Evolutionary conservation across 768 basidiomycete genomes (phyloP).

Genomic region (Galerina marginata): DNA sequence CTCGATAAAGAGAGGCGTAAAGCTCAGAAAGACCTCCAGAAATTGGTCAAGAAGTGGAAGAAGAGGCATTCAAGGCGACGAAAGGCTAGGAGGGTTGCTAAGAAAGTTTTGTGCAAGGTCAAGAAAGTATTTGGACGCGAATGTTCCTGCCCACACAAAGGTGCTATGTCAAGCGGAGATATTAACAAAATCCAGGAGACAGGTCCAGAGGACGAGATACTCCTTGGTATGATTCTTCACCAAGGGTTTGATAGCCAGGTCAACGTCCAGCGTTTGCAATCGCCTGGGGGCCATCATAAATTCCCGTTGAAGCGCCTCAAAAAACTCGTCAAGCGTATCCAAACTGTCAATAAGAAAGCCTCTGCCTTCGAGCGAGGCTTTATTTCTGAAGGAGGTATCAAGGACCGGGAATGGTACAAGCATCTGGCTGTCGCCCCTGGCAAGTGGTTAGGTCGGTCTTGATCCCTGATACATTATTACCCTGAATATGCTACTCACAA

Average conservation of each 20-base stretch:
- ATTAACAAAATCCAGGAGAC: not conserved
- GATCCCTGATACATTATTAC: not conserved
- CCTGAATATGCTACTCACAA: not conserved
- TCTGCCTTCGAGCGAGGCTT: slow-evolving; percentile 79
- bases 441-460: slow-evolving; percentile 72
- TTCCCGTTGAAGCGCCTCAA: slow-evolving; percentile 50
- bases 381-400: slow-evolving; percentile 77
- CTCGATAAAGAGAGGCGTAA: slow-evolving; percentile 62
- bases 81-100: slow-evolving; percentile 3
- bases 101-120: slow-evolving; percentile 14
- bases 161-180: not conserved
- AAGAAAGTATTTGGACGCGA: slow-evolving; percentile 20
- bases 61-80: slow-evolving; percentile 29
- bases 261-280: not conserved
- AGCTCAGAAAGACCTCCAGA: slow-evolving; percentile 54
- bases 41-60: slow-evolving; percentile 39
- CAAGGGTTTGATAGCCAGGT: slow-evolving; percentile 12
- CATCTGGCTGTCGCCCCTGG: slow-evolving; percentile 89
- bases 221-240: slow-evolving; percentile 23
- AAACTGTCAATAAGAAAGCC: slow-evolving; percentile 66
- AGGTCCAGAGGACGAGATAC: slow-evolving; percentile 14
- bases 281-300: slow-evolving; percentile 15
- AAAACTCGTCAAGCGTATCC: slow-evolving; percentile 62
- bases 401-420: slow-evolving; percentile 84
- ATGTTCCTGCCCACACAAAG: slow-evolving; percentile 17